Base-by-base conservation (phyloP, 331 rosid genomes). In the Rosa hybrid region DNA sequence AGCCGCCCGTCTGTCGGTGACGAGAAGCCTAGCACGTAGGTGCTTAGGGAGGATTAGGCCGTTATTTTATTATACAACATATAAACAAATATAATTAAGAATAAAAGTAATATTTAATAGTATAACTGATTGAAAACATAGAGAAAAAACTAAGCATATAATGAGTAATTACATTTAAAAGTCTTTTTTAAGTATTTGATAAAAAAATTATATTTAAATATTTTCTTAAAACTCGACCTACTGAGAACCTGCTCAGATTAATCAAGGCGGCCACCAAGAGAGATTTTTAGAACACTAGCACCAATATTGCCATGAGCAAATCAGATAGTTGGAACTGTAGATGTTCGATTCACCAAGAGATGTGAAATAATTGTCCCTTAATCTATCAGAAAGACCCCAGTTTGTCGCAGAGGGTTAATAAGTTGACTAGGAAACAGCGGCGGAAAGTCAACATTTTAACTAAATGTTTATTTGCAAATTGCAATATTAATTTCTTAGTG, bases 391-490 rank as follows among this genome's bases (percentile, higher is more conserved):
- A 23, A 59, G 62, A 71, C 18, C 42, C 46, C 53, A 64, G 69
- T 70, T 83, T 41, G 27, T 78, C 21, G 20, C 27, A 6, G 53
- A 45, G 41, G 12, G 77, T 71, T 49, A 51, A 75, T 8, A 12
- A 41, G 39, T 60, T 75, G 83, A 81, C 83, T 30, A 3, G 25
- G 63, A 46, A 74, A 21, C 69, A 60, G 42, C 63, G 68, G 64
- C 74, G 53, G 50, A 62, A 71, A 72, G 87, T 80, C 85, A 77
- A 41, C 64, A 69, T 1, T 45, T 49, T 57, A 65, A 51, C 49
- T 79, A 59, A 41, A 71, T 57, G 65, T 83, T 51, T 56, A 77
- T 60, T 34, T 8, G 78, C 83, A 84, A 83, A 74, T 86, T 77
- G 86, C 7, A 38, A 54, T 71, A 81, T 71, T 64, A 62, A 72